phyloP scores from a whole-genome alignment of 2,329 filamentous ascomycete species.

The Colletotrichum melonis region DNA sequence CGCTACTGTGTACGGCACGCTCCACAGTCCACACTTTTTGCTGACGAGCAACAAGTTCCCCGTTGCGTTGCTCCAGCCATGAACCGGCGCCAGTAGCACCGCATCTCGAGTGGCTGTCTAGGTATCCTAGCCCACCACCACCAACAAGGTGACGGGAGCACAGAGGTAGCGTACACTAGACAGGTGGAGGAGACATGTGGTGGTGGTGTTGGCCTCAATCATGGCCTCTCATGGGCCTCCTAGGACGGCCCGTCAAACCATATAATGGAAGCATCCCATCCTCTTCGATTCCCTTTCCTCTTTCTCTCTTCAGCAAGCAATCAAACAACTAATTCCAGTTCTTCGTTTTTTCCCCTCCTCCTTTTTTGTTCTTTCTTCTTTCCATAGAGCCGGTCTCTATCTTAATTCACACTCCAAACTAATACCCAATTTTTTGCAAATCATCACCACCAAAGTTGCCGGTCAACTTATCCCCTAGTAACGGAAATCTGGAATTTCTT shows the following conservation, averaged over 20 bases:
- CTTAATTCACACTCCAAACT: constrained; percentile 37
- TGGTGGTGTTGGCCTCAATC: constrained; percentile 13
- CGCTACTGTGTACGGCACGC: constrained; percentile 18
- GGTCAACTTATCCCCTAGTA: constrained; percentile 57
- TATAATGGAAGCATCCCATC: constrained; percentile 49
- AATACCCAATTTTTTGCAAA: constrained; percentile 43
- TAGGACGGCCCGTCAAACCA: constrained; percentile 29
- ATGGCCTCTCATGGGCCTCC: constrained; percentile 28
- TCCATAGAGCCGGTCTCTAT: constrained; percentile 67
- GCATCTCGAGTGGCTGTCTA: constrained; percentile 28
- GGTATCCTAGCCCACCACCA: constrained; percentile 8
- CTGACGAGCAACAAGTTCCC: constrained; percentile 12
- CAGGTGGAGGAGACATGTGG: neutral
- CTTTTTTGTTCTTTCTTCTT: constrained; percentile 51
- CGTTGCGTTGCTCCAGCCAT: constrained; percentile 24
- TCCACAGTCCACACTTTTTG: neutral
- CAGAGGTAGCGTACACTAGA: neutral
- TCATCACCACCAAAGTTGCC: constrained; percentile 47
- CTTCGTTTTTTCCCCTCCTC: constrained; percentile 60
- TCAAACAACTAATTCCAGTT: constrained; percentile 64
- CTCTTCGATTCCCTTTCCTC: constrained; percentile 54
- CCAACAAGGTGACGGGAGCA: neutral
- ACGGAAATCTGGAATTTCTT: constrained; percentile 66
- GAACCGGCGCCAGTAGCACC: constrained; percentile 27
- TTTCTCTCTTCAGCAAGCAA: constrained; percentile 74